These are phyloP conservation scores for Gossypium anomalum DNA, from an alignment of 345 rosid species.

Conservation along the genomic window DNA sequence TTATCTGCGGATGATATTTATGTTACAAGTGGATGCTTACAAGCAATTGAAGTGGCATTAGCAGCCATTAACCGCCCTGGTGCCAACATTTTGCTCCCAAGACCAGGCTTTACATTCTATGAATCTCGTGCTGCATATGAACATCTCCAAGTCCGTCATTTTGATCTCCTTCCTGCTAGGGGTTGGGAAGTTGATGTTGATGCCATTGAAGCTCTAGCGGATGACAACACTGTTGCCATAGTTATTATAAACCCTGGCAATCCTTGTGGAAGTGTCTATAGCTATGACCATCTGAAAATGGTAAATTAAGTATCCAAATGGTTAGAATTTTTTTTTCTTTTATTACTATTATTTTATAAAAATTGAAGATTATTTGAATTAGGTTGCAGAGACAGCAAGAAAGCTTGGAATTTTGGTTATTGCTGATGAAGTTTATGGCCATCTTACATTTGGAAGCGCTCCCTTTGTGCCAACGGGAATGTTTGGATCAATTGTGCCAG, in stretches of 20 bases:
- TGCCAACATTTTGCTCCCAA: slow-evolving; percentile 33
- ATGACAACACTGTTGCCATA: slow-evolving; percentile 11
- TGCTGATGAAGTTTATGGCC: slow-evolving; percentile 61
- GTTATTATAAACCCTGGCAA: slow-evolving; percentile 41
- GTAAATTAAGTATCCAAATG: slow-evolving; percentile 7
- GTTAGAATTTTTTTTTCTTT: background rate
- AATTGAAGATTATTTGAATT: slow-evolving; percentile 5
- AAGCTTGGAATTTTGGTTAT: slow-evolving; percentile 66
- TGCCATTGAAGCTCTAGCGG: slow-evolving; percentile 24
- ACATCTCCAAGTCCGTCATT: slow-evolving; percentile 31
- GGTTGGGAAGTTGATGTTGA: slow-evolving; percentile 14
- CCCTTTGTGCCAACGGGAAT: slow-evolving; percentile 64
- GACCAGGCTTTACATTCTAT: slow-evolving; percentile 27
- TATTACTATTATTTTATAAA: background rate
- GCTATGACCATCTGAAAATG: slow-evolving; percentile 38
- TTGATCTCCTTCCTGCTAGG: slow-evolving; percentile 25
- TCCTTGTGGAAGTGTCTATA: slow-evolving; percentile 52
- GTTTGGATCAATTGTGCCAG: slow-evolving; percentile 51
- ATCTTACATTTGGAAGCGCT: slow-evolving; percentile 47
- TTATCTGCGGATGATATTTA: slow-evolving; percentile 25
- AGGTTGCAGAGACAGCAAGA: slow-evolving; percentile 65
- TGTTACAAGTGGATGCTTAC: slow-evolving; percentile 31
- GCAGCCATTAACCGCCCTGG: slow-evolving; percentile 27
- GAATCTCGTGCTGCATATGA: slow-evolving; percentile 24
- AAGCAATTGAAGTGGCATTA: slow-evolving; percentile 28